Evolutionary conservation across 2,329 filamentous ascomycete genomes (phyloP).

Genomic region (Exophiala viscosa): DNA sequence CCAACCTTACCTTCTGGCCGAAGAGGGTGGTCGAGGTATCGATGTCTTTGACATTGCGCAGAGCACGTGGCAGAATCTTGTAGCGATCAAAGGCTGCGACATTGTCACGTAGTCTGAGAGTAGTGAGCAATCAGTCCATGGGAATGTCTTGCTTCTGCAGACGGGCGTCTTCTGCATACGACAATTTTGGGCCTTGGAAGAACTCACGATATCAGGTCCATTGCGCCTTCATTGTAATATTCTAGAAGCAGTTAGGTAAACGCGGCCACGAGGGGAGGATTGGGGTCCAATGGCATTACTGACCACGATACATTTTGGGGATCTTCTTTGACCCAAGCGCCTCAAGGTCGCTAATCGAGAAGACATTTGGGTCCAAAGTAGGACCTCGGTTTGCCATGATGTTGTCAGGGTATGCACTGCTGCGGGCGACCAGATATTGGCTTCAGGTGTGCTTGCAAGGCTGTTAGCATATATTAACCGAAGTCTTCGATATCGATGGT

Average conservation of each 20-base stretch:
- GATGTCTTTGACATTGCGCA: slow-evolving; percentile 38
- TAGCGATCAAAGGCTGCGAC: background rate
- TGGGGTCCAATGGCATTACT: background rate
- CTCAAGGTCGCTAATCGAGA: slow-evolving; percentile 24
- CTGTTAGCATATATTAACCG: background rate
- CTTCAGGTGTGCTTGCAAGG: background rate
- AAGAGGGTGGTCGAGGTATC: slow-evolving; percentile 36
- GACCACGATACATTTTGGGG: slow-evolving; percentile 11
- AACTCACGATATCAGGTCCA: slow-evolving; percentile 48
- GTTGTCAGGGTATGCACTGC: slow-evolving; percentile 2
- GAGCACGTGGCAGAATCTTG: slow-evolving; percentile 42
- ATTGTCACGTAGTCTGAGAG: background rate
- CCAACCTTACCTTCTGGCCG: slow-evolving; percentile 20
- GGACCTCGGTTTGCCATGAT: slow-evolving; percentile 35
- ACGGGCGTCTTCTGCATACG: background rate
- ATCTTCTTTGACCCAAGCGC: slow-evolving; percentile 5
- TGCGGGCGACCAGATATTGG: background rate
- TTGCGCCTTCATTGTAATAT: slow-evolving; percentile 57
- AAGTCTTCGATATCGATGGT: background rate
- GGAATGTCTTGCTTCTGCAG: background rate
- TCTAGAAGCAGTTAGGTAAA: slow-evolving; percentile 35
- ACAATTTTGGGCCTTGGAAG: background rate
- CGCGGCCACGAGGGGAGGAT: background rate
- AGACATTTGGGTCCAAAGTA: slow-evolving; percentile 28
- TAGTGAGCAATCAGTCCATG: background rate